Base-by-base conservation (phyloP, 2,329 filamentous ascomycete species). In the Xylaria sp. region DNA sequence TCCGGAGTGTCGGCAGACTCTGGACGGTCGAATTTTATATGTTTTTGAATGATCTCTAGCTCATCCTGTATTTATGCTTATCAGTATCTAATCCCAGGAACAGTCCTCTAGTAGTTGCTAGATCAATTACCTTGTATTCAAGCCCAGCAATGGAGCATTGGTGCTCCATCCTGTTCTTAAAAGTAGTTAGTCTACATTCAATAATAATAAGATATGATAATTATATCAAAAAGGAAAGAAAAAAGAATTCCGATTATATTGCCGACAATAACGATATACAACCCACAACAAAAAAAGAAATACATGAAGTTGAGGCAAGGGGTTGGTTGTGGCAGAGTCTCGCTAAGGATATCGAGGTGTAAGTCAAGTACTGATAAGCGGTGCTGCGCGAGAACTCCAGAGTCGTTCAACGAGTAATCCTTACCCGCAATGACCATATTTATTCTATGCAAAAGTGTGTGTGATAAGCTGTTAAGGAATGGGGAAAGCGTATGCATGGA, bases 1-100 rank as follows among this genome's bases (percentile, higher is more conserved):
- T 67, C 63, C 0, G 69, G 66, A 36, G 39, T 15, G 15, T 20
- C 39, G 3, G 27, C 7, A 6, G 44, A 33, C 1, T 20, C 29
- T 2, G 58, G 29, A 20, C 9, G 29, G 3, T 47, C 5, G 3
- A 59, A 39, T 3, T 65, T 66, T 0, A 68, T 15, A 4, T 70
- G 66, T 0, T 20, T 29, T 13, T 61, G 39, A 15, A 70, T 70
- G 1, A 67, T 63, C 6, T 60, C 68, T 1, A 54, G 31, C 27
- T 70, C 66, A 0, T 56, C 63, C 68, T 70, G 6, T 6, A 54
- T 44, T 13, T 1, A 7, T n/a, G 0, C 10, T 13, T 42, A 50
- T 67, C 27, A 67, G 45, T 38, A 50, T 58, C 10, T 11, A 15
- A 13, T 39, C 13, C 25, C 9, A 2, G 20, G 1, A 20, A 25